Evolutionary conservation across 2,329 filamentous ascomycete species (phyloP), one percentile per base, ranked within the genome.

Genomic region (Fusarium secorum): DNA sequence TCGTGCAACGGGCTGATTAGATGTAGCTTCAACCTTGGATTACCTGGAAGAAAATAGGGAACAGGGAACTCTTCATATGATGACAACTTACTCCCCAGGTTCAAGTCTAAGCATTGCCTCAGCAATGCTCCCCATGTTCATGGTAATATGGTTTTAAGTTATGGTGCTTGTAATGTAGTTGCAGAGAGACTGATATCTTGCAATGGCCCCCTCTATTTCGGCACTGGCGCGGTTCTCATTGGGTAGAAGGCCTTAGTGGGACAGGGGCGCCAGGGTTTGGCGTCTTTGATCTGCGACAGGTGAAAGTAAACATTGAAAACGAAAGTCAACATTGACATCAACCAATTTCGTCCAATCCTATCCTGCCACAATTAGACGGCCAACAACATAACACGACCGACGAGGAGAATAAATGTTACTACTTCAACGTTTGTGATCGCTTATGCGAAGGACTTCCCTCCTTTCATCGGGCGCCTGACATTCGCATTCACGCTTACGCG

Each of bases 281-380:
- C 42, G 42, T 45, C 49, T 60, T 63, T 64, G 66, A 71, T 71
- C 57, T 49, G 44, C 52, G 35, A 30, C 35, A 57, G 41, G 45
- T 62, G 67, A 71, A 73, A 69, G 70, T 73, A 73, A 73, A 73
- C 70, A 67, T 36, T 48, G 55, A 14, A 70, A 73, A 42, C 32
- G 49, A 67, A 68, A 63, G 65, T 68, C 70, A 68, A 71, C 63
- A 71, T 57, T 72, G 20, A 62, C 60, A 68, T 67, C 33, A 54
- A 56, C 60, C 44, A 26, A 64, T 65, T 44, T 36, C 33, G 20
- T 51, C 64, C 57, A 67, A 68, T 67, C 64, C 62, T 24, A 28
- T 68, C 22, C 35, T 56, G 49, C 66, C 61, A 72, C 64, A 64
- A 61, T 41, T 68, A 28, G 36, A 33, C 33, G 51, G 17, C 44